Percentiles rank a stretch among this genome's conserved stretches.
These are phyloP conservation scores for Cytospora paraplurivora DNA, from an alignment of 2,329 filamentous ascomycete genomes.

Conservation along the genomic window DNA sequence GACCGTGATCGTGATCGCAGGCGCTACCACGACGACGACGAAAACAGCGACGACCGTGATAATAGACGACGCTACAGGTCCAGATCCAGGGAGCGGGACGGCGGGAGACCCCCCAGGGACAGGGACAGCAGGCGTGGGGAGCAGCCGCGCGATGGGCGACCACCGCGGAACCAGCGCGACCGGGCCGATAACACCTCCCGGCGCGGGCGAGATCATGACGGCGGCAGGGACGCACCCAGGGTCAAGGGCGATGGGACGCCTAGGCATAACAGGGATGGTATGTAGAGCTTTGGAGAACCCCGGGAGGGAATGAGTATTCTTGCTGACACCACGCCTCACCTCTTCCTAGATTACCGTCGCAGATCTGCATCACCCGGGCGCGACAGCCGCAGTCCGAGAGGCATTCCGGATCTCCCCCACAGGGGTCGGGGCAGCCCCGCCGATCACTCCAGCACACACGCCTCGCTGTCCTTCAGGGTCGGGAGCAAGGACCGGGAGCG, in stretches of 20 bases:
- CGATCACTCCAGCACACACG: conserved; percentile 23
- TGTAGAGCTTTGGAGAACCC: neutral
- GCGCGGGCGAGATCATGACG: conserved; percentile 19
- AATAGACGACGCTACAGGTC: conserved; percentile 31
- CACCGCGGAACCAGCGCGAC: conserved; percentile 30
- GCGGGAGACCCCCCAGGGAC: conserved; percentile 28
- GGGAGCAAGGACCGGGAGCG: conserved; percentile 37
- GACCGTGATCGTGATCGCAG: conserved; percentile 34
- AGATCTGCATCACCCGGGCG: conserved; percentile 43
- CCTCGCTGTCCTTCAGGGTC: conserved; percentile 42
- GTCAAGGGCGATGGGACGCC: conserved; percentile 22
- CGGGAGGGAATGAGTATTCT: neutral
- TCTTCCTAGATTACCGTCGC: conserved; percentile 35
- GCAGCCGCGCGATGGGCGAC: conserved; percentile 35
- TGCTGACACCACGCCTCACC: conserved; percentile 3
- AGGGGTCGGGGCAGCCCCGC: conserved; percentile 36
- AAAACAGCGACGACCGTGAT: conserved; percentile 36
- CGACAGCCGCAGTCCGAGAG: conserved; percentile 29
- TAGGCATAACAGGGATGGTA: conserved; percentile 21
- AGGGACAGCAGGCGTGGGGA: conserved; percentile 34
- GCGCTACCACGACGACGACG: conserved; percentile 38
- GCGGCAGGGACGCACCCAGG: conserved; percentile 12
- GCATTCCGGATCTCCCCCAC: conserved; percentile 39
- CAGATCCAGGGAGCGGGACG: conserved; percentile 39
- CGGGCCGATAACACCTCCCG: conserved; percentile 21